Base-by-base conservation (phyloP, 495 filamentous ascomycete species). In the Penicillium ucsense region DNA sequence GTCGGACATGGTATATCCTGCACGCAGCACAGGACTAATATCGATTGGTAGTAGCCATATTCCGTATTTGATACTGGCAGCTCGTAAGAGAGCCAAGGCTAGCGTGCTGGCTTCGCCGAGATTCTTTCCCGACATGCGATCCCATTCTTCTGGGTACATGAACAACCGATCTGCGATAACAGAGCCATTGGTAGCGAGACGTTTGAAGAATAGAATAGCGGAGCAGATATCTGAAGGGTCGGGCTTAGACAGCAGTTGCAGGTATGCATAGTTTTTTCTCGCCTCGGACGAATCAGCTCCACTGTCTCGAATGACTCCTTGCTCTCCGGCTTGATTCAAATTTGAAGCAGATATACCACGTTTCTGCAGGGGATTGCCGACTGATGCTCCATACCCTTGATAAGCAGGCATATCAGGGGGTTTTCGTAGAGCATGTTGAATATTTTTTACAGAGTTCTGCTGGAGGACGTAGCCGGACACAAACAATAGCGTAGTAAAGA, bases 401-500 rank as follows among this genome's bases (percentile, higher is more conserved):
- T 51, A 43, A 33, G 58, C 41, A 35, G 43, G 46, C 6, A 48
- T 27, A 12, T 58, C 53, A 27, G 49, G 46, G 3, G 55, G 68
- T 0, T 77, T 73, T 41, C 71, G 74, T 28, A 87, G 63, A 27
- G 76, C 79, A 53, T 70, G 61, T 62, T 84, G 79, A 31, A 88
- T 72, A 45, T 65, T 76, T 34, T 67, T 74, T 12, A 88, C 76
- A 6, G 83, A 84, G 59, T 79, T 74, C 52, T 88, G 84, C 51
- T 88, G 84, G 28, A 86, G 66, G 8, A 83, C 68, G 59, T 85
- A 87, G 45, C 84, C 84, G 0, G 83, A 82, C 31, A 85, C 65
- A 56, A 88, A 88, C 41, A 88, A 70, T 32, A 82, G 62, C 38
- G 76, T 53, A 4, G 83, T 83, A 63, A 84, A 87, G 35, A 79